Percentiles rank a stretch among this genome's conserved stretches.
Conservation (phyloP, 768 basidiomycete species). For the Agrocybe chaxingu region DNA sequence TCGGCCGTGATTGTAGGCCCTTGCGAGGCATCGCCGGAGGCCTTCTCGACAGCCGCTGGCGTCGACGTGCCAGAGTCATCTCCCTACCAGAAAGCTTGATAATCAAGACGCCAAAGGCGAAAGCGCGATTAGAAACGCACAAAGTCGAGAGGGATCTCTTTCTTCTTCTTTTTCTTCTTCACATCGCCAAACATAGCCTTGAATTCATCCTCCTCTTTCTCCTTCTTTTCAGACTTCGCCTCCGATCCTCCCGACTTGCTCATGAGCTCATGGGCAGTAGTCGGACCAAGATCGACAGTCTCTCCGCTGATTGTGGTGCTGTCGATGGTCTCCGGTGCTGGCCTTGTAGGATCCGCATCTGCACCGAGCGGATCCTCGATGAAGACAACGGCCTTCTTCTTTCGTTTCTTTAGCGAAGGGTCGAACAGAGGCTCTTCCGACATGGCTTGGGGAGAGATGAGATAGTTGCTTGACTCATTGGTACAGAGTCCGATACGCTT, state of each 20-base stretch:
- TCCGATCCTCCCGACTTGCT: conserved; percentile 33
- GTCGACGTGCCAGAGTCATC: conserved; percentile 69
- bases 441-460: conserved; percentile 34
- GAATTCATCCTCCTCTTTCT: conserved; percentile 68
- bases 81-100: conserved; percentile 33
- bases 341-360: conserved; percentile 78
- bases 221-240: conserved; percentile 37
- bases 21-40: conserved; percentile 34
- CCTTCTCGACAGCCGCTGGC: conserved; percentile 26
- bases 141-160: conserved; percentile 82
- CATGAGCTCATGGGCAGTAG: conserved; percentile 76
- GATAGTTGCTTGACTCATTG: conserved; percentile 1
- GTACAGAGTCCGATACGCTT: conserved; percentile 6
- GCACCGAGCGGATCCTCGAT: conserved; percentile 81
- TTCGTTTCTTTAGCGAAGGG: conserved; percentile 80
- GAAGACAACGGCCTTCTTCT: conserved; percentile 86
- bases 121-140: conserved; percentile 38
- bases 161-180: conserved; percentile 94
- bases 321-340: conserved; percentile 73
- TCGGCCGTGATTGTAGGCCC: conserved; percentile 53
- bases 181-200: conserved; percentile 85
- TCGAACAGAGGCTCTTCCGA: conserved; percentile 80
- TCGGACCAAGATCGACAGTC: conserved; percentile 72
- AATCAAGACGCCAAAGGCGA: neutral
- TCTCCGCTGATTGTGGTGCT: conserved; percentile 67